These are phyloP conservation scores for Termitomyces heimii DNA, from an alignment of 768 basidiomycete genomes.

Conservation along the genomic window DNA sequence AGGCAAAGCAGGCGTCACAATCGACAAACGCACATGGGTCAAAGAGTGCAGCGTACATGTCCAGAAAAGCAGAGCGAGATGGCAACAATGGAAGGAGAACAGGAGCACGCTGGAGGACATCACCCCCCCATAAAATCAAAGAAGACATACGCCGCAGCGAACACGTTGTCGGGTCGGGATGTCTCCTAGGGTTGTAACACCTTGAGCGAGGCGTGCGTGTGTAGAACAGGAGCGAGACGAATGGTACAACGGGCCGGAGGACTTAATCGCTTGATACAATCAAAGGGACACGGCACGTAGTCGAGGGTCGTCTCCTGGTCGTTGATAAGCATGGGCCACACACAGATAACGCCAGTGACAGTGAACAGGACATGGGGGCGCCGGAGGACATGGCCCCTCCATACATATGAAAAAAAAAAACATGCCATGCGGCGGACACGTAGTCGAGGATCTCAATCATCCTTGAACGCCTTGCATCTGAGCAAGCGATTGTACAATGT, in stretches of 20 bases:
- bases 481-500: not conserved
- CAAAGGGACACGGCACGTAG: no score
- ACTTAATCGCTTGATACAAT: no score
- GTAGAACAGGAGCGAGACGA: no score
- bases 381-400: not conserved
- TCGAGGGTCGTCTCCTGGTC: no score
- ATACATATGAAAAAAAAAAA: not conserved
- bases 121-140: not conserved
- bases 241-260: no score
- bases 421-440: not conserved
- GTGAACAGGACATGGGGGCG: not conserved
- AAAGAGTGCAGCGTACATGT: not conserved
- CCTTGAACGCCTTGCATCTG: not conserved
- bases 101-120: not conserved
- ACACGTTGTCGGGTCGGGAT: not conserved
- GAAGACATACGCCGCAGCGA: no score
- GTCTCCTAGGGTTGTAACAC: not conserved
- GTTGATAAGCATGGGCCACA: not conserved
- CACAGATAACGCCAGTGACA: not conserved
- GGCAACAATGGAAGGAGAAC: not conserved
- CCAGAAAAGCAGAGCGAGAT: not conserved
- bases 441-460: not conserved
- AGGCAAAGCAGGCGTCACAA: not conserved
- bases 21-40: not conserved
- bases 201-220: no score